phyloP scores from a whole-genome alignment of 2,329 filamentous ascomycete genomes.

The Colletotrichum sp. region DNA sequence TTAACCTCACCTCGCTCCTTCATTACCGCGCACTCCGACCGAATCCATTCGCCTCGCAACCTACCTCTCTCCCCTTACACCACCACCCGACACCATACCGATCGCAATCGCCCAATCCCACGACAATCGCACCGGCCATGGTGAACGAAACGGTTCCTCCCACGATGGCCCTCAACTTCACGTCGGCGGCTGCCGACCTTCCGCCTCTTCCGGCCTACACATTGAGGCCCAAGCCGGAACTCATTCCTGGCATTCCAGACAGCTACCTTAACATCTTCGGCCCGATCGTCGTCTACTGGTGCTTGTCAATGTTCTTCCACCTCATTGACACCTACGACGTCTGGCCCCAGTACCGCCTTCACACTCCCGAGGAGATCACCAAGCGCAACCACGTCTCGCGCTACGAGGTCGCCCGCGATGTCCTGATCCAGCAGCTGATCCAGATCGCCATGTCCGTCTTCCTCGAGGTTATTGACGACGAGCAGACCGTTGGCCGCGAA shows the following conservation, averaged over 20 bases:
- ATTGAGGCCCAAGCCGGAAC: constrained; percentile 69
- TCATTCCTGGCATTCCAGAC: constrained; percentile 82
- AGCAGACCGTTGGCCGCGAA: constrained; percentile 77
- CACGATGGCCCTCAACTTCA: constrained; percentile 54
- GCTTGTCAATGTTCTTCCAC: constrained; percentile 85
- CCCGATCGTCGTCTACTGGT: constrained; percentile 89
- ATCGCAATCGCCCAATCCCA: neutral
- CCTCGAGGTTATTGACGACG: constrained; percentile 74
- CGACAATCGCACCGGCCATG: constrained; percentile 32
- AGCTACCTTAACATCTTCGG: constrained; percentile 77
- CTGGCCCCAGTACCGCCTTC: constrained; percentile 89
- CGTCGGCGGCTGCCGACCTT: constrained; percentile 63
- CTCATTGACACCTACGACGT: constrained; percentile 83
- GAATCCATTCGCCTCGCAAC: neutral
- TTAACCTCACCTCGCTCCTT: neutral
- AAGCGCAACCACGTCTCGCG: constrained; percentile 87
- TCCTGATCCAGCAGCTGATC: constrained; percentile 88
- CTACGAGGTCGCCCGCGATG: constrained; percentile 87
- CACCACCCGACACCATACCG: neutral
- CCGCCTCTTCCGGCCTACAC: constrained; percentile 88
- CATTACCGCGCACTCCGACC: neutral
- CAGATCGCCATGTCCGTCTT: constrained; percentile 76
- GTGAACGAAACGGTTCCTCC: constrained; percentile 39
- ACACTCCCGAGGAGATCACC: constrained; percentile 89
- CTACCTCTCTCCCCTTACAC: neutral